Base-by-base conservation (phyloP, 148 eudicot species). In the Silene conica region DNA sequence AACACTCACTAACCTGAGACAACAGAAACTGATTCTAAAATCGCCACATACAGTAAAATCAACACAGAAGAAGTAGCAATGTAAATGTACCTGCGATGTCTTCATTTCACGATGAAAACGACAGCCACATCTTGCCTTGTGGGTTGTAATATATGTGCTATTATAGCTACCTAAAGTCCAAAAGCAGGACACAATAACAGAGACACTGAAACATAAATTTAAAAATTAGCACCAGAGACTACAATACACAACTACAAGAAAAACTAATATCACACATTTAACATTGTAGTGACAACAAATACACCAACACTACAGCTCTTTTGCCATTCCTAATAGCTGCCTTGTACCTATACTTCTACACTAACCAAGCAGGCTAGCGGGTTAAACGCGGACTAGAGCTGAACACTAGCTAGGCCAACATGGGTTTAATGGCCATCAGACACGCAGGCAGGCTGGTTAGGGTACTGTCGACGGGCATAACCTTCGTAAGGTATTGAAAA, bases 71-170 rank as follows among this genome's bases (percentile, higher is more conserved):
- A 16, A 34, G 59, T 21, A 38, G 72, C 55, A 59, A 75, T 14
- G 58, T 60, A 34, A 43, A 38, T 66, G 43, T 71, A 85, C 87
- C 86, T 81, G 88, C 21, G 76, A 67, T 65, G 78, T 87, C 87
- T 82, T 85, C 84, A 85, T 85, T 78, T 83, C 82, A 80, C 75
- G 68, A 74, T 74, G 73, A 64, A 69, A 75, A 71, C 66, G 67
- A 73, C 63, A 76, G 77, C 75, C 69, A 72, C 87, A 80, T 88
- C 75, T 71, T 81, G 78, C 66, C 14, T 16, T 11, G 45, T 34
- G 14, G 31, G 69, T 70, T 31, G 31, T 63, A 71, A 75, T 63
- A 21, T 25, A 57, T 9, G 26, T 56, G 19, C 61, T 21, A 16
- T 31, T 4, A 31, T 2, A 31, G 64, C 63, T 63, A 62, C 60